These are phyloP conservation scores for Trichomonascus vanleenenianus DNA, from an alignment of 805 yeast species.

Conservation along the genomic window DNA sequence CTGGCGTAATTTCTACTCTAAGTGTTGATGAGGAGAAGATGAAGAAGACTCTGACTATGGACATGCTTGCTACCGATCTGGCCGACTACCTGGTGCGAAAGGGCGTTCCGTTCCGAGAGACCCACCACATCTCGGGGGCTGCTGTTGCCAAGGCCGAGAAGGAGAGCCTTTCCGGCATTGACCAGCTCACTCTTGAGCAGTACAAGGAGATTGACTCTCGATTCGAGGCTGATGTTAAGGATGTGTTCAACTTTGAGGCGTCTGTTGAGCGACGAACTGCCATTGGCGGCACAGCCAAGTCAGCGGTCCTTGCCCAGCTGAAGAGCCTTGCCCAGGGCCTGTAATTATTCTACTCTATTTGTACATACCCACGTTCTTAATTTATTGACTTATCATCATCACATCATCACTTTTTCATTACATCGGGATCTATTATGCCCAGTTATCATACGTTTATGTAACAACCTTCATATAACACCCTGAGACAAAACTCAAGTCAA, in stretches of 20 bases:
- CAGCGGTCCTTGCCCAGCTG: slow-evolving; percentile 73
- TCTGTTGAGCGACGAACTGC: slow-evolving; percentile 96
- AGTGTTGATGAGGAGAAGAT: slow-evolving; percentile 63
- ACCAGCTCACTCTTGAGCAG: slow-evolving; percentile 68
- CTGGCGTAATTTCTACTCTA: slow-evolving; percentile 92
- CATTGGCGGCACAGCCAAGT: slow-evolving; percentile 93
- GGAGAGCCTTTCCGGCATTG: slow-evolving; percentile 70
- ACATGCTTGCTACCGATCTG: slow-evolving; percentile 96
- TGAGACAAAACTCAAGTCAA: too few relatives aligned
- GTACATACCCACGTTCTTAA: not conserved
- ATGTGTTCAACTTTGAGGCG: slow-evolving; percentile 84
- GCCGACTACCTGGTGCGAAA: slow-evolving; percentile 96
- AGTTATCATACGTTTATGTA: too few relatives aligned
- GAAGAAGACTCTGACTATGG: slow-evolving; percentile 91
- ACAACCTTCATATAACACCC: too few relatives aligned
- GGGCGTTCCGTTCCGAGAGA: slow-evolving; percentile 98
- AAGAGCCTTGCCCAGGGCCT: not conserved
- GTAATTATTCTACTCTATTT: not conserved
- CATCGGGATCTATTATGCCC: too few relatives aligned
- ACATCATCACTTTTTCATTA: too few relatives aligned
- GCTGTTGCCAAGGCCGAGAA: slow-evolving; percentile 92
- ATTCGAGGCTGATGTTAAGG: slow-evolving; percentile 71
- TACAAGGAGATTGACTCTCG: slow-evolving; percentile 72
- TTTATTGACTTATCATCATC: not conserved
- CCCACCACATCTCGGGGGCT: slow-evolving; percentile 97